Base-by-base conservation (phyloP, 148 eudicot genomes). In the Rhododendron henanense region DNA sequence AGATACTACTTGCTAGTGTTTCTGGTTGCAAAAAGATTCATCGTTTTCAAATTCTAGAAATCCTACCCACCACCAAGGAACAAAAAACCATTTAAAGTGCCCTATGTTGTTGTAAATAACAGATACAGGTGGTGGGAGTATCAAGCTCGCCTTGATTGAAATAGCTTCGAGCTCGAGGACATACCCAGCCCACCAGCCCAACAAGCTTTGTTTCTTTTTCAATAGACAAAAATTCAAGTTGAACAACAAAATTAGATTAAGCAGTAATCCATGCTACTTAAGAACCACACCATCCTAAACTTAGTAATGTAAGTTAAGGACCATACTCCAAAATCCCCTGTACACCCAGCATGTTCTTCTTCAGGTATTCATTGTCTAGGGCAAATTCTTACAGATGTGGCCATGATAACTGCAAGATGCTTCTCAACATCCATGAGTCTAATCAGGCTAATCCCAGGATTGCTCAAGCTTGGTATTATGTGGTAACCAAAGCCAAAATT, bases 401-500 rank as follows among this genome's bases (percentile, higher is more conserved):
- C 39, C 28, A 69, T 28, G 47, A 69, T 18, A 69, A 83, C 78
- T 67, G 61, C 50, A 44, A 53, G 45, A 86, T 37, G 53, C 23
- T 57, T 35, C 35, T 61, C n/a, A 18, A 25, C 23, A 41, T 33
- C n/a, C 41, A 63, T 25, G 45, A 85, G 83, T 75, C 79, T 31
- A 65, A 9, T 65, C 59, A 69, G n/a, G 47, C 45, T 73, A 10
- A 86, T 51, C 39, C 37, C 47, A 44, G 5, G 28, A 45, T 15
- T 47, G 57, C 48, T 44, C n/a, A 87, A 82, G 33, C 77, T 75
- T 59, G 88, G 85, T 41, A 59, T 77, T 21, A 44, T 83, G 18
- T 2, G 23, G 48, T 16, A 75, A 48, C 35, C 65, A 28, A 69
- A 50, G 5, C 71, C 15, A 33, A 28, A 35, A 45, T 7, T 79